Evolutionary conservation across 177 flowering plant species (phyloP).

Genomic region (Tripterygium wilfordii): DNA sequence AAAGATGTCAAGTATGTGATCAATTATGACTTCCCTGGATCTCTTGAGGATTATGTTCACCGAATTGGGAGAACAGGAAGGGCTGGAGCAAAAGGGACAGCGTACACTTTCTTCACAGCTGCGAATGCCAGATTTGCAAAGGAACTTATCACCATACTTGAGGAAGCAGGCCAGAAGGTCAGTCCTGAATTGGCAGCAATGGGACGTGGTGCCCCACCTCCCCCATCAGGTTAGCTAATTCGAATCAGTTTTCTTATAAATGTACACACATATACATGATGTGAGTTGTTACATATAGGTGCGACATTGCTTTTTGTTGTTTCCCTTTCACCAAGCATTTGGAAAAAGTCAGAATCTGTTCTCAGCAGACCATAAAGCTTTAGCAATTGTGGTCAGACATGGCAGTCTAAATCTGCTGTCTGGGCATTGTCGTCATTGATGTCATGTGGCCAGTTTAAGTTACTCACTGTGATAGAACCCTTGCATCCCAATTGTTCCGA

Average conservation of each 20-base stretch:
- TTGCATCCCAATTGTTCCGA: too few species aligned
- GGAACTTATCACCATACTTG: slow-evolving; percentile 82
- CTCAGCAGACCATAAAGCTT: too few species aligned
- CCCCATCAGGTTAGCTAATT: slow-evolving; percentile 59
- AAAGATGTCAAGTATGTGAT: slow-evolving; percentile 95
- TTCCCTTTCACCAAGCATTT: too few species aligned
- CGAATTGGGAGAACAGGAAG: slow-evolving; percentile 98
- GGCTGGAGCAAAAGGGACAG: slow-evolving; percentile 99
- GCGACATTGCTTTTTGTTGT: too few species aligned
- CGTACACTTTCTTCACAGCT: slow-evolving; percentile 96
- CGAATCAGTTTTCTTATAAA: neutral
- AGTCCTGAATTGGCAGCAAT: slow-evolving; percentile 86
- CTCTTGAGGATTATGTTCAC: slow-evolving; percentile 98
- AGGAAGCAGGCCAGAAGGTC: slow-evolving; percentile 97
- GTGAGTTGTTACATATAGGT: too few species aligned
- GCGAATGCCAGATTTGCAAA: slow-evolving; percentile 97
- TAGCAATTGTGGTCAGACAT: too few species aligned
- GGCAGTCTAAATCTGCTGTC: too few species aligned
- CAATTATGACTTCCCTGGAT: slow-evolving; percentile 98
- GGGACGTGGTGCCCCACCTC: slow-evolving; percentile 94
- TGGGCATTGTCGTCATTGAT: too few species aligned
- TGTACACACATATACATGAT: too few species aligned
- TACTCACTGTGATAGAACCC: too few species aligned
- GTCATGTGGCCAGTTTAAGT: too few species aligned
- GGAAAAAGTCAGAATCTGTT: too few species aligned